These are phyloP conservation scores for Carallia pectinifolia DNA, from an alignment of 345 rosid species.

Conservation along the genomic window DNA sequence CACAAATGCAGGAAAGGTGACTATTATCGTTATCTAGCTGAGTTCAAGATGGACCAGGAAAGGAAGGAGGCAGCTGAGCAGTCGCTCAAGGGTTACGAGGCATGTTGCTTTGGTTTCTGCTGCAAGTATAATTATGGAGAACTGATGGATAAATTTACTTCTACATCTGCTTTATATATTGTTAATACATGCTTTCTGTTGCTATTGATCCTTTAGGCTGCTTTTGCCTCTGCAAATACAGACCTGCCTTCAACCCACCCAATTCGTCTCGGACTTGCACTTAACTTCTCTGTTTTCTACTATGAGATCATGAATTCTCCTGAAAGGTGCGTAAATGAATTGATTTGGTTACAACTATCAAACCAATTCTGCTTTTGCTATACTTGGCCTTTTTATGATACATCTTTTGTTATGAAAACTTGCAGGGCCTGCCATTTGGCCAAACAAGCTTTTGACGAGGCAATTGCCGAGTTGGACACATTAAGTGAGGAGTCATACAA, in stretches of 20 bases:
- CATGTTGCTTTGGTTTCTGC: slow-evolving; percentile 19
- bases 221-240: slow-evolving; percentile 77
- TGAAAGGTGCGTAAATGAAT: slow-evolving; percentile 53
- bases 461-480: slow-evolving; percentile 93
- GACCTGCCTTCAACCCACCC: slow-evolving; percentile 98
- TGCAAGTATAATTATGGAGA: background rate
- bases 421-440: slow-evolving; percentile 98
- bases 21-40: slow-evolving; percentile 88
- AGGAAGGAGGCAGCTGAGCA: slow-evolving; percentile 92
- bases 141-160: background rate
- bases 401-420: slow-evolving; percentile 2
- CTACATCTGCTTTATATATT: background rate
- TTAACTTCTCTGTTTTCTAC: slow-evolving; percentile 97
- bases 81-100: slow-evolving; percentile 95
- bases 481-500: slow-evolving; percentile 96
- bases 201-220: slow-evolving; percentile 50
- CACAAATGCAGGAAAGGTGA: slow-evolving; percentile 79
- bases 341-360: background rate
- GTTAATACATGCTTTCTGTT: background rate
- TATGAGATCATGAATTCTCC: slow-evolving; percentile 99
- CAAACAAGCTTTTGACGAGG: slow-evolving; percentile 97
- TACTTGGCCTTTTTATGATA: slow-evolving; percentile 1
- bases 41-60: slow-evolving; percentile 85
- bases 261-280: slow-evolving; percentile 97
- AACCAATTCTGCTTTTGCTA: background rate